A percentile compares a stretch with the other conserved stretches of the same genome.
phyloP scores from a whole-genome alignment of 179 eudicot species.

The Spergularia azorica region DNA sequence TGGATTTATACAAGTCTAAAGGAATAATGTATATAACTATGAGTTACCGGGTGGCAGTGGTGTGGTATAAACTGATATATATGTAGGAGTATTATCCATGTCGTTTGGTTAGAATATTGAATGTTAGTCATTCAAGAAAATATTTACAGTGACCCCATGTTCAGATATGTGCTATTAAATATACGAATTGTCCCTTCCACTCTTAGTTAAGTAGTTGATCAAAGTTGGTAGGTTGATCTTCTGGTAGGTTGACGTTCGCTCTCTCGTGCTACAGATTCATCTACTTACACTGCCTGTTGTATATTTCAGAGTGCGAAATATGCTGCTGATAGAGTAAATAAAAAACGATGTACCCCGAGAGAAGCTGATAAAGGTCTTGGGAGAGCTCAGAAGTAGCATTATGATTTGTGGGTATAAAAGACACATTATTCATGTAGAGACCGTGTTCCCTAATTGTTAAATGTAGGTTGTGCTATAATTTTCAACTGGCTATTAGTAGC shows the following conservation, averaged over 20 bases:
- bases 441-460: constrained; percentile 9
- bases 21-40: no score
- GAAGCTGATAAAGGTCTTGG: constrained; percentile 70
- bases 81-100: no score
- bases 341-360: constrained; percentile 53
- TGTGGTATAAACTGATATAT: no score
- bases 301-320: constrained; percentile 53
- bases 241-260: not conserved
- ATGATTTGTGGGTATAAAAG: constrained; percentile 85
- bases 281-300: not conserved
- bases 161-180: not conserved
- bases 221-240: not conserved
- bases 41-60: no score
- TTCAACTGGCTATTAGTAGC: no score
- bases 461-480: not conserved
- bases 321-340: constrained; percentile 47
- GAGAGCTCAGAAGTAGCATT: constrained; percentile 92
- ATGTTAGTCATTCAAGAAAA: not conserved
- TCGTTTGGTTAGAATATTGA: no score
- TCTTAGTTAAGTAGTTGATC: not conserved
- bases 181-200: not conserved
- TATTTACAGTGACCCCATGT: not conserved
- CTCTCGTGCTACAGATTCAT: not conserved
- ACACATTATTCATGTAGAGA: constrained; percentile 14
- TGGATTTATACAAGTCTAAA: not conserved